A percentile compares a stretch with the other conserved stretches of the same genome.
These are phyloP conservation scores for Metschnikowia noctiluminum DNA, from an alignment of 805 yeast genomes.

Conservation along the genomic window DNA sequence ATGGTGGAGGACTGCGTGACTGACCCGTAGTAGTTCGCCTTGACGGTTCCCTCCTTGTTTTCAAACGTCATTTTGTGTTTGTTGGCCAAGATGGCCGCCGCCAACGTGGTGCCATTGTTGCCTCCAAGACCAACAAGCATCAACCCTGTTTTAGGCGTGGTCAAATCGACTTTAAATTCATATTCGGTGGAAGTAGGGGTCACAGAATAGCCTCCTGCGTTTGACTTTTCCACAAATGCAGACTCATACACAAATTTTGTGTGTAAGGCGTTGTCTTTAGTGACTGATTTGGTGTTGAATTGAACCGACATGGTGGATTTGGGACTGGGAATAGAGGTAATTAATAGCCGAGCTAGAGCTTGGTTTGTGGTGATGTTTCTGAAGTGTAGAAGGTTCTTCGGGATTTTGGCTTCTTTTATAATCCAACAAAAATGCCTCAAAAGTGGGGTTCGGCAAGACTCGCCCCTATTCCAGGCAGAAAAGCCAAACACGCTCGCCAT, in stretches of 20 bases:
- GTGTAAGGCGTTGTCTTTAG: constrained; percentile 48
- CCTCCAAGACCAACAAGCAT: constrained; percentile 95
- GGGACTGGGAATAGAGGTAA: not conserved
- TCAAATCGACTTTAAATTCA: constrained; percentile 81
- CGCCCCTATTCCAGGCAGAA: constrained; percentile 1
- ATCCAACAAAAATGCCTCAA: not conserved
- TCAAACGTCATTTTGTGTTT: constrained; percentile 73
- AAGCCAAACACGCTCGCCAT: not conserved
- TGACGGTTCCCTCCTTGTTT: constrained; percentile 72
- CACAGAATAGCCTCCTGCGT: constrained; percentile 55
- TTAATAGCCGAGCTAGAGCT: no score
- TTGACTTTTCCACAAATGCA: constrained; percentile 59
- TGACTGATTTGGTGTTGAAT: constrained; percentile 39
- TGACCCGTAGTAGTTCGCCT: constrained; percentile 86
- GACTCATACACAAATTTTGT: constrained; percentile 72
- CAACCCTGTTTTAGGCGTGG: constrained; percentile 81
- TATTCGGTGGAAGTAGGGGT: constrained; percentile 71
- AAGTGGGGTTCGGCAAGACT: not conserved
- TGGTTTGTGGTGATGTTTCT: not conserved
- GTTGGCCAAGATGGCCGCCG: constrained; percentile 83
- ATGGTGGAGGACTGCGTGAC: constrained; percentile 91
- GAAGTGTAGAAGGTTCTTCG: no score
- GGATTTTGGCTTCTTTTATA: not conserved
- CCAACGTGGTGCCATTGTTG: constrained; percentile 90
- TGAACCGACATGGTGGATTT: constrained; percentile 15